These are phyloP conservation scores for Oryza meridionalis DNA, from an alignment of 176 grass and related monocot genomes.

Conservation along the genomic window DNA sequence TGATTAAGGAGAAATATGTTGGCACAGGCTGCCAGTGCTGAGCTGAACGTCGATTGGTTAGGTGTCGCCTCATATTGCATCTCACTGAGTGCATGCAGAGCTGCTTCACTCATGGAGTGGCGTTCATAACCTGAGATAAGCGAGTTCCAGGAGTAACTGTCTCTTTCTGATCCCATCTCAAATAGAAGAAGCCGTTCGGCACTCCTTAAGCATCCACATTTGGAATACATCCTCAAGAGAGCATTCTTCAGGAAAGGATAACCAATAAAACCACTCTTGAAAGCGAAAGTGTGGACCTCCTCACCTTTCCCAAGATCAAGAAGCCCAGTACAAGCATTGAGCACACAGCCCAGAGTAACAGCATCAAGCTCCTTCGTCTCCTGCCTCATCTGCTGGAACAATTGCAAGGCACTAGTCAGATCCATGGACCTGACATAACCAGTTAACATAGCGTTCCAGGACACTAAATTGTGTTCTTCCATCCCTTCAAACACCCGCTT, in stretches of 20 bases:
- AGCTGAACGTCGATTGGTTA: conserved; percentile 72
- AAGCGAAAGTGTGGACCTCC: conserved; percentile 63
- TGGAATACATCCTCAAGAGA: conserved; percentile 82
- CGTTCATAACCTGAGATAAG: conserved; percentile 80
- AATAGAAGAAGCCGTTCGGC: conserved; percentile 62
- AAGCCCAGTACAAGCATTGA: conserved; percentile 76
- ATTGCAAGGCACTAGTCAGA: conserved; percentile 71
- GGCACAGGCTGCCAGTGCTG: conserved; percentile 80
- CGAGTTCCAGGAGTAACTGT: conserved; percentile 80
- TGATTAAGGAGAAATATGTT: conserved; percentile 78
- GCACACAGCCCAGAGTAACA: conserved; percentile 57
- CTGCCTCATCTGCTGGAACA: conserved; percentile 69
- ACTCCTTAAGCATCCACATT: conserved; percentile 71
- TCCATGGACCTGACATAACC: conserved; percentile 58
- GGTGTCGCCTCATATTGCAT: conserved; percentile 71
- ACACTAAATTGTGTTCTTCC: conserved; percentile 72
- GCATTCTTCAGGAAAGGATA: conserved; percentile 58
- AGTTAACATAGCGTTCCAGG: conserved; percentile 90
- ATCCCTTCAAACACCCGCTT: conserved; percentile 69
- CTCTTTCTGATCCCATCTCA: conserved; percentile 55
- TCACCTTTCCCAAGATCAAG: conserved; percentile 70
- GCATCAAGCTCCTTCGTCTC: conserved; percentile 58
- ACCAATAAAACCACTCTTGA: conserved; percentile 49
- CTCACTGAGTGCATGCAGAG: conserved; percentile 61
- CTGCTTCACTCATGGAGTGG: conserved; percentile 71